phyloP scores from a whole-genome alignment of 768 basidiomycete species.

The Tephrocybe sp. region DNA sequence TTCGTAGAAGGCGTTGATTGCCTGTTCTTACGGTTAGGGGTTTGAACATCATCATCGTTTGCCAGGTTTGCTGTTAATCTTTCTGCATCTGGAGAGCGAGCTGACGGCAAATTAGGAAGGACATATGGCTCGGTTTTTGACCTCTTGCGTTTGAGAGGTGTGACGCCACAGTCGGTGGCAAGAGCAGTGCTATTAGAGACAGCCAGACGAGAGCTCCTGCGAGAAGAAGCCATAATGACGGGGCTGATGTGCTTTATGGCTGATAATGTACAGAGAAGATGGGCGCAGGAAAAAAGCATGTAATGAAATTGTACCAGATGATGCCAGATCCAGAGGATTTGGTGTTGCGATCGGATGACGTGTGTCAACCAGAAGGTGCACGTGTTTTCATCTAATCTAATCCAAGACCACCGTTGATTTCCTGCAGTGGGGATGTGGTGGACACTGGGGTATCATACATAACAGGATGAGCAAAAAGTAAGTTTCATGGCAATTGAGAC shows the following conservation, averaged over 20 bases:
- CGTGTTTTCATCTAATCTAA: slow-evolving; percentile 3
- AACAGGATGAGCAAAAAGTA: too few relatives aligned
- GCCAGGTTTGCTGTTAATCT: neutral
- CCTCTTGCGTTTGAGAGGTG: neutral
- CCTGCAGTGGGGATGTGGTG: too few relatives aligned
- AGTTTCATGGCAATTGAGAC: too few relatives aligned
- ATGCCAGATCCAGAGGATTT: neutral
- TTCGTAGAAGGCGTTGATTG: too few relatives aligned
- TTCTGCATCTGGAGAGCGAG: neutral
- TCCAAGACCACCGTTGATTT: neutral
- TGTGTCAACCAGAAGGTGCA: neutral
- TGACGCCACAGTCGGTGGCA: slow-evolving; percentile 6
- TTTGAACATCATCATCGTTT: neutral
- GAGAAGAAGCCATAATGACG: neutral
- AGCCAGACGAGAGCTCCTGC: slow-evolving; percentile 13
- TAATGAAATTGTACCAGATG: neutral
- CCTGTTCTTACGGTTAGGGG: too few relatives aligned
- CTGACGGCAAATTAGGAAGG: neutral
- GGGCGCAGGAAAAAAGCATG: slow-evolving; percentile 3
- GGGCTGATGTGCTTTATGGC: neutral
- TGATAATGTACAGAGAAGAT: neutral
- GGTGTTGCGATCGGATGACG: too few relatives aligned
- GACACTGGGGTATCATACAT: too few relatives aligned
- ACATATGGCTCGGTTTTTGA: neutral
- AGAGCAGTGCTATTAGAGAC: neutral